Percentiles rank a stretch among this genome's conserved stretches.
Evolutionary conservation across 495 filamentous ascomycete species (phyloP).

Genomic region (Xylaria grammica): DNA sequence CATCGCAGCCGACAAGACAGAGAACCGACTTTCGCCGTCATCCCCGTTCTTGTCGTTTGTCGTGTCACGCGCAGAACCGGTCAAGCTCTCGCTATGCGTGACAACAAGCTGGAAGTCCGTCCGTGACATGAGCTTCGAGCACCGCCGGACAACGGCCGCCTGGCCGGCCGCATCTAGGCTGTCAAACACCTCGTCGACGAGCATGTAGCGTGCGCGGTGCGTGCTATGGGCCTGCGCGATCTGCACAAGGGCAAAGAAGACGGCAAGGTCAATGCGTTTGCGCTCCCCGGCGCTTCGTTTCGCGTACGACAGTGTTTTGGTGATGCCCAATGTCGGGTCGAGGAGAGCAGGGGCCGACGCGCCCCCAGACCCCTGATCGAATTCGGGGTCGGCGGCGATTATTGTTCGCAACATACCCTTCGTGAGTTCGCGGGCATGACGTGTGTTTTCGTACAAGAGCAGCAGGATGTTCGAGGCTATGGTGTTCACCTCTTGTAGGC

Average conservation of each 20-base stretch:
- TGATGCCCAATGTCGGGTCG: slow-evolving; percentile 27
- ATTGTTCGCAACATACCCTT: slow-evolving; percentile 32
- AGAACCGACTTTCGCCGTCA: slow-evolving; percentile 17
- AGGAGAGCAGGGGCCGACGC: slow-evolving; percentile 16
- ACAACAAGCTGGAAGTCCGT: slow-evolving; percentile 33
- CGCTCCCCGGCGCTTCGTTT: slow-evolving; percentile 43
- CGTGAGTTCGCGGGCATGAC: slow-evolving; percentile 30
- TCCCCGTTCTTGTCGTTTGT: slow-evolving; percentile 22
- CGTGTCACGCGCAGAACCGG: slow-evolving; percentile 9
- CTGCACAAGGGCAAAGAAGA: slow-evolving; percentile 42
- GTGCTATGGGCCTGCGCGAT: slow-evolving; percentile 31
- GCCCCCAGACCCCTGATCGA: neutral
- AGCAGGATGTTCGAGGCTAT: slow-evolving; percentile 34
- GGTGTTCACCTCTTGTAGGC: slow-evolving; percentile 37
- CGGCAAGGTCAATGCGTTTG: slow-evolving; percentile 42
- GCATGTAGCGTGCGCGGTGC: slow-evolving; percentile 40
- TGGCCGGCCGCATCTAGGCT: slow-evolving; percentile 38
- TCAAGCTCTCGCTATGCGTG: slow-evolving; percentile 30
- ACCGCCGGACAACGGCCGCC: slow-evolving; percentile 33
- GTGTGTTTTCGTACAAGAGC: slow-evolving; percentile 36
- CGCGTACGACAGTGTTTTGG: slow-evolving; percentile 31
- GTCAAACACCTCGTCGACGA: slow-evolving; percentile 44
- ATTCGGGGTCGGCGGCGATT: slow-evolving; percentile 10
- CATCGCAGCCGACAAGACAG: slow-evolving; percentile 18
- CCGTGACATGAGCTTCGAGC: slow-evolving; percentile 28